phyloP scores from a whole-genome alignment of 2,329 filamentous ascomycete genomes.

The Chaetothyriales sp. region DNA sequence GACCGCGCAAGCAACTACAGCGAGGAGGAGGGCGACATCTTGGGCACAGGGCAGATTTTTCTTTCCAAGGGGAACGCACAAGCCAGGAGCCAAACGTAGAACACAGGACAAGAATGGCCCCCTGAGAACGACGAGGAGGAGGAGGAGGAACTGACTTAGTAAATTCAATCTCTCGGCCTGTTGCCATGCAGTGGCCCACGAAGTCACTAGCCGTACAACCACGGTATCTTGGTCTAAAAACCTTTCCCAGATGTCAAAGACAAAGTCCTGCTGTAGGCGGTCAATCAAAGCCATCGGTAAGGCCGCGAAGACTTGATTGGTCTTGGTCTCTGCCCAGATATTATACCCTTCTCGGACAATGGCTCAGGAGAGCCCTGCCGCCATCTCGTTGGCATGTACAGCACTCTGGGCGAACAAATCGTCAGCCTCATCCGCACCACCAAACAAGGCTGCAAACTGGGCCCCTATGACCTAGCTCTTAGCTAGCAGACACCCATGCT shows the following conservation, averaged over 20 bases:
- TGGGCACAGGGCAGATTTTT: no score
- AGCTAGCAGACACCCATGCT: conserved; percentile 38
- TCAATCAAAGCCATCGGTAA: conserved; percentile 29
- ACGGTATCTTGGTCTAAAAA: conserved; percentile 25
- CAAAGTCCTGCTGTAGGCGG: conserved; percentile 30
- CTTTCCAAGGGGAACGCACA: no score
- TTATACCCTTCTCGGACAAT: conserved; percentile 31
- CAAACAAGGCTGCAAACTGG: conserved; percentile 39
- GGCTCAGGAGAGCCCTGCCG: conserved; percentile 31
- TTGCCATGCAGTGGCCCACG: conserved; percentile 36
- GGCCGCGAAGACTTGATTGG: conserved; percentile 39
- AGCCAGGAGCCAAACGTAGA: no score
- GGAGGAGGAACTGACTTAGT: no score
- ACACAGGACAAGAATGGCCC: no score
- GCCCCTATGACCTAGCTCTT: conserved; percentile 38
- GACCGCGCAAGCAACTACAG: neutral
- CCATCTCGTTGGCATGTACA: conserved; percentile 32
- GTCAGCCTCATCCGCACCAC: conserved; percentile 22
- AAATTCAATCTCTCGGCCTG: conserved; percentile 30
- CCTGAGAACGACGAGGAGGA: no score
- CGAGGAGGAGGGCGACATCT: no score
- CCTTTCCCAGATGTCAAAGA: conserved; percentile 38
- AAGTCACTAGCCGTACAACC: conserved; percentile 36
- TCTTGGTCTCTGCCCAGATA: conserved; percentile 34
- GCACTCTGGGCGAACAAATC: conserved; percentile 36